Evolutionary conservation across 2,329 filamentous ascomycete genomes (phyloP), one percentile per base, ranked within the genome.

Genomic region (Cercospora zeina): DNA sequence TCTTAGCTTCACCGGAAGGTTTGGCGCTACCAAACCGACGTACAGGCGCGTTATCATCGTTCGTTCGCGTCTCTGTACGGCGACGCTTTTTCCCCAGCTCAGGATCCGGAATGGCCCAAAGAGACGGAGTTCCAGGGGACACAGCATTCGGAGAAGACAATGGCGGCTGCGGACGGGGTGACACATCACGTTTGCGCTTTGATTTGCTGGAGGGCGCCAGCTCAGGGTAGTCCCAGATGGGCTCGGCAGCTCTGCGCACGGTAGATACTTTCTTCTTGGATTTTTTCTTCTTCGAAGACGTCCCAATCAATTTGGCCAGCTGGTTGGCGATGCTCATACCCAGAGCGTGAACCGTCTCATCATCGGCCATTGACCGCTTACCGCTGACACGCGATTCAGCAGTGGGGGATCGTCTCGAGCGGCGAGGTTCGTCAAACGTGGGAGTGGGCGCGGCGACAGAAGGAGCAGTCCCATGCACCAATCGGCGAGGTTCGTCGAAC

Each of bases 281-380:
- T 54, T 67, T 66, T 33, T 59, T 63, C 45, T 55, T 62, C 53
- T 54, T 62, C 42, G 65, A 39, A 19, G 51, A 54, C 10, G 59
- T 58, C 14, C 63, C 57, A 62, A 75, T 73, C 45, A 73, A 69
- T 21, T 70, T 62, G 3, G 73, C 71, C 54, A 76, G 70, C 57
- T 75, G 72, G 16, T 69, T 68, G 8, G 74, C 75, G 45, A 76
- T 75, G 54, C 66, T 74, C 54, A 70, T 68, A 33, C 74, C 72
- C 10, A 77, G 65, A 10, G 70, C 68, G 54, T 74, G 65, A 39
- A 76, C 72, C n/a, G 67, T 68, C 13, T 69, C 65, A 9, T 68
- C 54, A 33, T 71, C 68, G 19, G 68, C 50, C 33, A 54, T 33
- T 30, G 63, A 56, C 10, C 67, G 54, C 54, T 65, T 59, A 10